Evolutionary conservation across 345 rosid genomes (phyloP), one percentile per base, ranked within the genome.

Genomic region (Eucalyptus cloeziana): DNA sequence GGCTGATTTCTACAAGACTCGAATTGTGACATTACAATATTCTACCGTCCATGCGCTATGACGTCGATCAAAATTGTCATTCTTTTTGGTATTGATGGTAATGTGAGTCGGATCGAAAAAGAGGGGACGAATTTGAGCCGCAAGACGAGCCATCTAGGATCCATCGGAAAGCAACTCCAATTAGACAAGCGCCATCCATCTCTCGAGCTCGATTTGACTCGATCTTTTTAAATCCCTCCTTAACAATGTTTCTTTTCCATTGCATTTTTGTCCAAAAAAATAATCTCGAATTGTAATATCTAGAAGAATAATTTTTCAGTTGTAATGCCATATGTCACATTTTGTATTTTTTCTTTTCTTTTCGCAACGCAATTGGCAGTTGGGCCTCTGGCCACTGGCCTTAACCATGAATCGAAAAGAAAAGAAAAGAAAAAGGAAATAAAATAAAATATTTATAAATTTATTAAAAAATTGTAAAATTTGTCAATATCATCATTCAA

Each of bases 401-500:
- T 56, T 56, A 56, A 56, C 62, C 62, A 56, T 56, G 62, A 24
- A 56, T 56, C 2, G 0, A 56, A 56, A 56, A 22, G 12, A 24
- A 56, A 52, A 22, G 5, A 0, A 56, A 56, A 24, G 13, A 56
- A 56, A 56, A 24, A 56, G 3, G 3, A 56, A 24, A 56, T 56
- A 24, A 1, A 54, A 24, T 0, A 24, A 56, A 24, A 56, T 56
- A 24, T 56, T 56, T 10, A 24, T 2, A 56, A 24, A 10, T 24
- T 56, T 8, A 54, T 8, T 54, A 24, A 24, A 24, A 9, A 24
- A 0, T 54, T 56, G 62, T 56, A 56, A 56, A 56, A 56, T 9
- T 56, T 56, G 62, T 24, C 62, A 56, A 0, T 2, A 10, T 56
- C 13, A 9, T 0, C 3, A 0, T 24, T 22, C 62, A 22, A 56